A percentile compares a stretch with the other conserved stretches of the same genome.
Conservation (phyloP, 768 basidiomycete genomes). For the Ramaria rubella region DNA sequence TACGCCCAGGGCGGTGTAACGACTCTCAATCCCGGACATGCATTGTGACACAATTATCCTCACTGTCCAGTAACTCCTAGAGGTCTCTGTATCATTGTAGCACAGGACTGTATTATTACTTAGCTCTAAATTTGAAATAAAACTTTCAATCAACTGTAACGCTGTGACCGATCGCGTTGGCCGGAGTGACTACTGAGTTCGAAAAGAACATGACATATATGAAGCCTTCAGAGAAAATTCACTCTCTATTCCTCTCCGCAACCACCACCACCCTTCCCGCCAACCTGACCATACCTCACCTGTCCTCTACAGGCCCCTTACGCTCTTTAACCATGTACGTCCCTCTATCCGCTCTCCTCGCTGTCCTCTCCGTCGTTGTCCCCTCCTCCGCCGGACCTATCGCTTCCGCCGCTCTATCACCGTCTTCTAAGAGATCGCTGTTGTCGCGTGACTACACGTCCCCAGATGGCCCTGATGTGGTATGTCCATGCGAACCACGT, state of each 20-base stretch:
- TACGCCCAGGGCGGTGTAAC: not conserved
- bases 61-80: not conserved
- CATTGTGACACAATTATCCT: not conserved
- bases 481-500: not conserved
- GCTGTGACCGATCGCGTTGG: not conserved
- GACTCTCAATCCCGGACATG: not conserved
- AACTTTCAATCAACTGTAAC: not conserved
- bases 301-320: not conserved
- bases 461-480: not conserved
- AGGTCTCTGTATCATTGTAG: not conserved
- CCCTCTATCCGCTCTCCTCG: not conserved
- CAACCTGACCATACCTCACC: not conserved
- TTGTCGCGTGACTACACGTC: not conserved
- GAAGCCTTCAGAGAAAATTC: not conserved
- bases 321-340: slow-evolving; percentile 1
- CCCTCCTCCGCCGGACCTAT: not conserved
- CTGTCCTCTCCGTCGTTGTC: not conserved
- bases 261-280: not conserved
- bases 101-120: not conserved
- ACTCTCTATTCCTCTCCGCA: not conserved
- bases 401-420: not conserved
- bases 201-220: not conserved
- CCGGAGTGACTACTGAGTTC: not conserved
- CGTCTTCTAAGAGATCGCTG: not conserved
- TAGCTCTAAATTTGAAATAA: not conserved